Conservation (phyloP, 345 rosid species). For the Anacardium occidentale region DNA sequence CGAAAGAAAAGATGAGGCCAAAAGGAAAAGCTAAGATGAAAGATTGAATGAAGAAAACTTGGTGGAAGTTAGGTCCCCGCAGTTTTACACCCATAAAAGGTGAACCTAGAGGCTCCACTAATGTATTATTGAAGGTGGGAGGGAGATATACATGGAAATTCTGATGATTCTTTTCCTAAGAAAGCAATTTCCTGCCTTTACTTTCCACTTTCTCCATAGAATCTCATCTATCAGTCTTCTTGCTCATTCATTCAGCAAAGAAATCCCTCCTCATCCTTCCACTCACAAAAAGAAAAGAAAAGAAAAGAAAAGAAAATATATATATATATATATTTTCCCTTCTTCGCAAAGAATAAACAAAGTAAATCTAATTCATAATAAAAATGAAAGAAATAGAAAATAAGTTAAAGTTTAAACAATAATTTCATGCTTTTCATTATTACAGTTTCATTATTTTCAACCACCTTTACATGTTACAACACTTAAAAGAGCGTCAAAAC, state of each 20-base stretch:
- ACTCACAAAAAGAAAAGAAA: background rate
- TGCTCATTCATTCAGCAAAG: background rate
- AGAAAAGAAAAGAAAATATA: background rate
- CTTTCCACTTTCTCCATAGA: constrained; percentile 11
- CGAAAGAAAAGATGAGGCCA: background rate
- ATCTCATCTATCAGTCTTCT: constrained; percentile 4
- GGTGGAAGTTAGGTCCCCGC: background rate
- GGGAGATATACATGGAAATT: constrained; percentile 15
- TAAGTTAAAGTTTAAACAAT: background rate
- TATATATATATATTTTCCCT: background rate
- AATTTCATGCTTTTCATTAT: constrained; percentile 17
- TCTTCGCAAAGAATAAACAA: background rate
- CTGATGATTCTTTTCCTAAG: constrained; percentile 17
- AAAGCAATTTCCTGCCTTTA: constrained; percentile 20
- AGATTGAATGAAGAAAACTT: background rate
- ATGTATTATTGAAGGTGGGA: constrained; percentile 17
- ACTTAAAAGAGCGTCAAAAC: background rate
- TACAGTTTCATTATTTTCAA: background rate
- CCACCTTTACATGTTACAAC: constrained; percentile 10
- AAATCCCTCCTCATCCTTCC: constrained; percentile 13
- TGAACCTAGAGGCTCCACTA: constrained; percentile 11
- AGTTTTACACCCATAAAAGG: background rate
- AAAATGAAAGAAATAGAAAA: background rate
- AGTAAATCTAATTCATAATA: background rate
- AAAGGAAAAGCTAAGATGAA: background rate